These are phyloP conservation scores for Dictyostelium capitatum DNA, from an alignment of 78 protist genomes.

Conservation along the genomic window DNA sequence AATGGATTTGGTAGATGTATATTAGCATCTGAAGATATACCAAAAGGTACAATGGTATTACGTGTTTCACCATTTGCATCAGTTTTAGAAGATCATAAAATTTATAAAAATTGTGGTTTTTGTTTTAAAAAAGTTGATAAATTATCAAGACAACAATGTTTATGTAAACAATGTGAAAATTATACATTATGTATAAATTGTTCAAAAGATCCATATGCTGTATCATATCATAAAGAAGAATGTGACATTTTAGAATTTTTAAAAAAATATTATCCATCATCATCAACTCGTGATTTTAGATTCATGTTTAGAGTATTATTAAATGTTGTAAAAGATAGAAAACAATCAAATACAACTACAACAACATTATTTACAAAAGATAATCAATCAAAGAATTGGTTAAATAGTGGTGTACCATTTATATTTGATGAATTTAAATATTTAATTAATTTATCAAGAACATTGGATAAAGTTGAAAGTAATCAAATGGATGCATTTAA, in stretches of 20 bases:
- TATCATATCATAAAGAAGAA: slow-evolving; percentile 29
- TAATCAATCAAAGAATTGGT: background rate
- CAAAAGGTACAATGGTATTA: slow-evolving; percentile 18
- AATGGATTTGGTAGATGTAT: slow-evolving; percentile 33
- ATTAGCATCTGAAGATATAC: slow-evolving; percentile 21
- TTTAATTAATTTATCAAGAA: background rate
- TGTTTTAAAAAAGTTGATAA: slow-evolving; percentile 22
- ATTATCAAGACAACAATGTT: background rate
- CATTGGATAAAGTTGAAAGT: background rate
- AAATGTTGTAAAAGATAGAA: background rate
- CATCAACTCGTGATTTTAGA: slow-evolving; percentile 45
- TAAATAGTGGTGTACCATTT: background rate
- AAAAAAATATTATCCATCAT: slow-evolving; percentile 15
- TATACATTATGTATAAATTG: slow-evolving; percentile 17
- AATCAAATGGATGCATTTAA: slow-evolving; percentile 54
- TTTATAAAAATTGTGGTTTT: slow-evolving; percentile 17
- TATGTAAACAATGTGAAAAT: slow-evolving; percentile 30
- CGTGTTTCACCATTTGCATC: slow-evolving; percentile 50
- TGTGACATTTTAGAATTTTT: slow-evolving; percentile 39
- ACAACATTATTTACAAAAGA: background rate
- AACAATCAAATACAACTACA: background rate
- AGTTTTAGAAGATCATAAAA: slow-evolving; percentile 4
- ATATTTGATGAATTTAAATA: slow-evolving; percentile 4
- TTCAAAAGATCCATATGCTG: background rate
- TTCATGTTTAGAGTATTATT: slow-evolving; percentile 46